Percentiles rank a stretch among this genome's conserved stretches.
phyloP scores from a whole-genome alignment of 2,329 filamentous ascomycete species.

The Diaporthe ampelina region DNA sequence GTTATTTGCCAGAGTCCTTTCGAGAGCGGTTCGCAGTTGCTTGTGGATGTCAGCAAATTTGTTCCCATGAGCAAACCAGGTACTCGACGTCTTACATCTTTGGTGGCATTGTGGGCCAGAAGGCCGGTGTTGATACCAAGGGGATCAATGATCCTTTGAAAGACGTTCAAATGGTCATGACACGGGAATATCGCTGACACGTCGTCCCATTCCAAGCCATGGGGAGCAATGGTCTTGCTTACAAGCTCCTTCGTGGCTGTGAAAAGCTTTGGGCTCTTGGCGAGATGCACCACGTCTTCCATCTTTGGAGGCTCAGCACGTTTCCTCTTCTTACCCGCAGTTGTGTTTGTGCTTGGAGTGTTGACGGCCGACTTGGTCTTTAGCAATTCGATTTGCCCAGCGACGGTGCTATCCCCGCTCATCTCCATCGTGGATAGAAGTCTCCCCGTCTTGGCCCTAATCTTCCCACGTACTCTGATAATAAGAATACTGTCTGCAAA shows the following conservation, averaged over 20 bases:
- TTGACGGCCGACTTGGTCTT: not conserved
- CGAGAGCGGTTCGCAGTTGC: not conserved
- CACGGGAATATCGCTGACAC: not conserved
- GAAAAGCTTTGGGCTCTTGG: not conserved
- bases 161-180: slow-evolving; percentile 10
- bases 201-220: not conserved
- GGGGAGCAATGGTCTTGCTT: not conserved
- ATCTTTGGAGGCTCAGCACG: not conserved
- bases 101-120: not conserved
- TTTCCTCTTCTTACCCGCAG: not conserved
- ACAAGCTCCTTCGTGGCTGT: not conserved
- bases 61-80: accelerated
- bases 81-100: not conserved
- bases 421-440: not conserved
- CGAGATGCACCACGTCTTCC: slow-evolving; percentile 1
- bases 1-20: not conserved
- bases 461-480: slow-evolving; percentile 1
- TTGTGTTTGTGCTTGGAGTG: not conserved
- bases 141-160: not conserved
- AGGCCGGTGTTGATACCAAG: slow-evolving; percentile 8
- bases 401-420: not conserved
- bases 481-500: slow-evolving; percentile 7
- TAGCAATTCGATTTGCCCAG: not conserved
- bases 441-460: not conserved
- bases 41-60: not conserved